These are phyloP conservation scores for Cavenderia fasciculata DNA, from an alignment of 78 protist species.

Conservation along the genomic window DNA sequence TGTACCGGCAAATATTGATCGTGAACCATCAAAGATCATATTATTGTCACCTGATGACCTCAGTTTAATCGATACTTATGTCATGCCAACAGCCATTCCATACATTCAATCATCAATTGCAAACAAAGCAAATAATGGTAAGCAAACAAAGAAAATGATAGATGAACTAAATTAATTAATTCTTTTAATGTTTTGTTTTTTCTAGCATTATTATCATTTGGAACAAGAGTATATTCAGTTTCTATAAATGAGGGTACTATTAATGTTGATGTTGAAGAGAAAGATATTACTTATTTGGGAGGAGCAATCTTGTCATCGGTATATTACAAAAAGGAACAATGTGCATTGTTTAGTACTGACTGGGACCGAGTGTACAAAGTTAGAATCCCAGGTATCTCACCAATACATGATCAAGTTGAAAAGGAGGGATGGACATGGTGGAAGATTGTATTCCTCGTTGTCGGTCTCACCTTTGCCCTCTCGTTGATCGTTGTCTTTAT, in stretches of 20 bases:
- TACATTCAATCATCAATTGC: not conserved
- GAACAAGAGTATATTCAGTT: not conserved
- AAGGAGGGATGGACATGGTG: slow-evolving; percentile 27
- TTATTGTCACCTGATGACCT: not conserved
- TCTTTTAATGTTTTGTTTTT: too few relatives aligned
- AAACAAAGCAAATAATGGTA: not conserved
- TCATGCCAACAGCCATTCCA: not conserved
- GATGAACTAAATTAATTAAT: too few relatives aligned
- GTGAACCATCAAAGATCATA: not conserved
- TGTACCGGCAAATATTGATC: not conserved
- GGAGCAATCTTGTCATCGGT: not conserved
- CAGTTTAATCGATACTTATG: not conserved
- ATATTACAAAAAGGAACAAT: not conserved
- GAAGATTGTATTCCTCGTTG: slow-evolving; percentile 15
- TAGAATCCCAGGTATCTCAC: not conserved
- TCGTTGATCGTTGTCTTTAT: not conserved
- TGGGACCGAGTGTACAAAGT: not conserved
- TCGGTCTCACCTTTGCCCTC: not conserved
- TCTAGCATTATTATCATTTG: not conserved
- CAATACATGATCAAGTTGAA: not conserved
- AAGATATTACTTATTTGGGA: too few relatives aligned
- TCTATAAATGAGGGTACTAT: not conserved
- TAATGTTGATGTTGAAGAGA: not conserved
- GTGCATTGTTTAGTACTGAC: not conserved
- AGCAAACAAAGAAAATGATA: too few relatives aligned